Percentiles rank a stretch among this genome's conserved stretches.
These are phyloP conservation scores for Tylopilus balloui DNA, from an alignment of 768 basidiomycete genomes.

Conservation along the genomic window DNA sequence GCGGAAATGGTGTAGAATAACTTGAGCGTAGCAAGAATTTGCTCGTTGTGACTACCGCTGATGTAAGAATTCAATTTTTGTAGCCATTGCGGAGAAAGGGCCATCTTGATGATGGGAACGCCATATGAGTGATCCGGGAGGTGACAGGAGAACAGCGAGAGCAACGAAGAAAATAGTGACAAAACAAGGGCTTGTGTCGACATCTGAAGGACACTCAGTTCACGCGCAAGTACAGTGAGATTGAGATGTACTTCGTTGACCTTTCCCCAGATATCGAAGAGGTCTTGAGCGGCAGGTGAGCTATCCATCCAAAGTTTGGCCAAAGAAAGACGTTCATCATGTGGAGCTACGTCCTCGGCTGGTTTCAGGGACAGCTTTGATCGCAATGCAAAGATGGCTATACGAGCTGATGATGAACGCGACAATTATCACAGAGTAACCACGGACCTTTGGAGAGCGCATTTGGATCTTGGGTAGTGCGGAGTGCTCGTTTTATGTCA, in stretches of 20 bases:
- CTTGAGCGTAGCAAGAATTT: constrained; percentile 62
- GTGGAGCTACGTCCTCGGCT: constrained; percentile 46
- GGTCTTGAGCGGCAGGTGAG: constrained; percentile 51
- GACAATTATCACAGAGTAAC: not conserved
- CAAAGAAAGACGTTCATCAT: constrained; percentile 58
- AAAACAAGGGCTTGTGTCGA: constrained; percentile 42
- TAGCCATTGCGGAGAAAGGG: constrained; percentile 54
- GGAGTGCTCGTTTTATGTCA: constrained; percentile 24
- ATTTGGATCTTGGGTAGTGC: constrained; percentile 10
- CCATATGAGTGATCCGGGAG: constrained; percentile 65
- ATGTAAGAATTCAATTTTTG: constrained; percentile 60
- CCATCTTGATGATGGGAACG: constrained; percentile 53
- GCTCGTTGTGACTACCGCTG: constrained; percentile 56
- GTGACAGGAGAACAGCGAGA: constrained; percentile 61
- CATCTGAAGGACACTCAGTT: constrained; percentile 29
- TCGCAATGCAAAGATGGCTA: constrained; percentile 50
- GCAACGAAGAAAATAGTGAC: constrained; percentile 53
- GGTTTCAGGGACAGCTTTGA: constrained; percentile 49
- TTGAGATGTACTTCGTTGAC: constrained; percentile 42
- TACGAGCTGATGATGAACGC: not conserved
- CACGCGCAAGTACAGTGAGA: not conserved
- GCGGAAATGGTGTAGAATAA: constrained; percentile 56
- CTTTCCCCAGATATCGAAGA: constrained; percentile 62
- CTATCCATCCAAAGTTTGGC: constrained; percentile 59
- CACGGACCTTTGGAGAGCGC: constrained; percentile 22